Conservation (phyloP, 805 yeast species). For the Lachancea dasiensis region DNA sequence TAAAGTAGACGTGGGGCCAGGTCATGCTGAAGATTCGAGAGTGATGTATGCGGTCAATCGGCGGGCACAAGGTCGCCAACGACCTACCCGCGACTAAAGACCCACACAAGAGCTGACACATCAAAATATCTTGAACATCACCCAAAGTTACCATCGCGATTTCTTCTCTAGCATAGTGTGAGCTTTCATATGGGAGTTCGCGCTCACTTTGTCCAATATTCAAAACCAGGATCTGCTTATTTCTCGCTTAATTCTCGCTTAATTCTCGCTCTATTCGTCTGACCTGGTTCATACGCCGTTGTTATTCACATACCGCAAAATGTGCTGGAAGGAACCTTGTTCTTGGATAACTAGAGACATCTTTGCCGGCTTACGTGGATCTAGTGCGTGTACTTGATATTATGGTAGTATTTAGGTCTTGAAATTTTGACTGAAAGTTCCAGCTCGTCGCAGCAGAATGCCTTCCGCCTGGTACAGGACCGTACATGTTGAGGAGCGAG, state of each 20-base stretch:
- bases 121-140: no score
- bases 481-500: neutral
- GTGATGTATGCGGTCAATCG: no score
- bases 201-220: no score
- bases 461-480: neutral
- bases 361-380: slow-evolving; percentile 34
- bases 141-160: no score
- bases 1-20: no score
- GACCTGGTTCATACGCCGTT: neutral
- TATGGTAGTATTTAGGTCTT: neutral
- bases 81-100: no score
- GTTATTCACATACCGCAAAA: slow-evolving; percentile 81
- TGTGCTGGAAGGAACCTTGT: slow-evolving; percentile 99
- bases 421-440: slow-evolving; percentile 4
- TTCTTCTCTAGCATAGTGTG: no score
- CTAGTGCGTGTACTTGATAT: neutral
- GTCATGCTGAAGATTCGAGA: no score
- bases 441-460: neutral
- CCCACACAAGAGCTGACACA: no score
- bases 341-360: slow-evolving; percentile 99
- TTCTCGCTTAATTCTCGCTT: neutral
- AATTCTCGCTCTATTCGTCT: neutral
- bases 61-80: no score
- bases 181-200: no score
- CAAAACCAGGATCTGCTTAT: no score